Evolutionary conservation across 345 rosid genomes (phyloP), one percentile per base, ranked within the genome.

Genomic region (Aurinia saxatilis): DNA sequence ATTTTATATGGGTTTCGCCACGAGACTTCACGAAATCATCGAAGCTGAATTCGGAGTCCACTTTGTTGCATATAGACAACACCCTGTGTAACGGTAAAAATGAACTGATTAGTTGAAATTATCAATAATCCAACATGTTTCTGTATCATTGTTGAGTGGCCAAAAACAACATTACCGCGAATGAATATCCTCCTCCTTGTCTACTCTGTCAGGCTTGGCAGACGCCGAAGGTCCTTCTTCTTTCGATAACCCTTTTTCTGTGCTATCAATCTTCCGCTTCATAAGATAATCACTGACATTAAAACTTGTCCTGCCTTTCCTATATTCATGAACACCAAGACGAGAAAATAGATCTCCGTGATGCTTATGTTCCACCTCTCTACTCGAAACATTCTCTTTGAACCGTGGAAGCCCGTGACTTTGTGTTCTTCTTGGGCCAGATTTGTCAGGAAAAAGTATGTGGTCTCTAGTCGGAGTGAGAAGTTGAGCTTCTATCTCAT

Each of bases 401-500:
- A 57, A 18, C 34, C 9, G 60, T 41, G 18, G 29, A 33, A 67
- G 31, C 33, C 66, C 53, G 5, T 67, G 38, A 41, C 51, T 50
- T 29, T 7, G 57, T 30, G 68, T 75, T 67, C 60, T 63, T 45
- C 59, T 67, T 62, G 66, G 64, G 16, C 49, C 73, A 65, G 65
- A 73, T 51, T 50, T 56, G 34, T 50, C 59, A 38, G 84, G 92
- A 78, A 83, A 88, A 46, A 63, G 51, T 64, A 83, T 51, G 76
- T 85, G 92, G 78, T 83, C 71, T 70, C 92, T 85, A 25, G 62
- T 37, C 27, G 96, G 87, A 52, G 92, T 83, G 37, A 14, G 47
- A 55, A 85, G 68, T 5, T 34, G 21, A 25, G 27, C 13, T 8
- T 36, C 39, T 21, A 88, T 78, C n/a, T n/a, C n/a, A n/a, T n/a